phyloP scores from a whole-genome alignment of 2,329 filamentous ascomycete genomes.

The Aspergillus fumigatiaffinis region DNA sequence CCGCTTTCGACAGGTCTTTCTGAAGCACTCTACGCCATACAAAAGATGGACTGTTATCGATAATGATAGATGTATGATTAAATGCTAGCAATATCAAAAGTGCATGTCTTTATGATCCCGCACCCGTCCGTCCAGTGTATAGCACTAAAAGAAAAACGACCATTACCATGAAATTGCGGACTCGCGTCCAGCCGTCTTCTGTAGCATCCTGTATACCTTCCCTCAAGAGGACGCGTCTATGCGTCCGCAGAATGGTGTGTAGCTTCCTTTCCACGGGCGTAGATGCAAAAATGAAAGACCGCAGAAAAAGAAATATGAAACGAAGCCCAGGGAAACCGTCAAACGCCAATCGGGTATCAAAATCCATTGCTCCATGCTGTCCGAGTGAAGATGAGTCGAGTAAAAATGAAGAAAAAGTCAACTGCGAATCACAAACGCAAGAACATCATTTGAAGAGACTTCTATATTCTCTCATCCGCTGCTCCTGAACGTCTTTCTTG shows the following conservation, averaged over 20 bases:
- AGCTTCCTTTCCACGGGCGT: background rate
- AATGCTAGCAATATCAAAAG: background rate
- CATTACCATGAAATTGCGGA: background rate
- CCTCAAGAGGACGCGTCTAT: background rate
- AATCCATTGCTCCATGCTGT: background rate
- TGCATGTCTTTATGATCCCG: background rate
- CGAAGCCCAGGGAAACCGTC: background rate
- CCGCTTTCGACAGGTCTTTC: background rate
- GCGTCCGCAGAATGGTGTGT: background rate
- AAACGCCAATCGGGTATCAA: background rate
- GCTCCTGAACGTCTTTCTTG: constrained; percentile 60
- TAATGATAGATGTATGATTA: background rate
- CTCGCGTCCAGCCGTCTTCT: background rate
- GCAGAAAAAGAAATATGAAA: constrained; percentile 6
- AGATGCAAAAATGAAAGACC: background rate
- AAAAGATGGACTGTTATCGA: background rate
- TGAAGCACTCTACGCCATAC: background rate
- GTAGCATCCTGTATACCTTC: background rate
- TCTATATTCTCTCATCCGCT: constrained; percentile 59
- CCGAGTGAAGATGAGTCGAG: no score
- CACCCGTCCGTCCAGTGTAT: background rate
- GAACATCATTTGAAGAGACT: constrained; percentile 50
- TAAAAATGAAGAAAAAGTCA: background rate
- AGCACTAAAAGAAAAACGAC: background rate
- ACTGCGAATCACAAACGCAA: constrained; percentile 6